A percentile compares a stretch with the other conserved stretches of the same genome.
Conservation (phyloP, 768 basidiomycete species). For the Lentinula aciculospora region DNA sequence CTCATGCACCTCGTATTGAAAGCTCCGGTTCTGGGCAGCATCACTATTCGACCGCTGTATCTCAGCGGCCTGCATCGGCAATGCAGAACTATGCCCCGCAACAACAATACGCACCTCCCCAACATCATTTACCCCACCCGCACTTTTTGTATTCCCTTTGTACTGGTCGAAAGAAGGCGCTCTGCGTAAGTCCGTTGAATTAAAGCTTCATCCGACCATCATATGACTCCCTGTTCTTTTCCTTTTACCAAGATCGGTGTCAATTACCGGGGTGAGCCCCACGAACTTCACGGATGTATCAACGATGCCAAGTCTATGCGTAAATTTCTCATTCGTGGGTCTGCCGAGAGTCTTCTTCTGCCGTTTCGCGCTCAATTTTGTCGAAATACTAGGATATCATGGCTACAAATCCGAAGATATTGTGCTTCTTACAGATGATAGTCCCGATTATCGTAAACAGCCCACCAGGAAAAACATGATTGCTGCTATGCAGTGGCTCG, state of each 20-base stretch:
- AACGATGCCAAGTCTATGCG: conserved; percentile 75
- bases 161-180: conserved; percentile 17
- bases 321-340: conserved; percentile 58
- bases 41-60: neutral
- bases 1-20: neutral
- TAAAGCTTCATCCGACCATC: neutral
- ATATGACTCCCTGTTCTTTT: neutral
- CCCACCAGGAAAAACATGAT: conserved; percentile 45
- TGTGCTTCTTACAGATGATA: conserved; percentile 64
- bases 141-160: conserved; percentile 17
- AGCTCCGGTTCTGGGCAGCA: neutral
- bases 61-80: neutral
- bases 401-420: conserved; percentile 58
- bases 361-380: neutral
- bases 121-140: neutral
- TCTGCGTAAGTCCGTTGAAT: conserved; percentile 8
- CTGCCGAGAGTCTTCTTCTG: neutral
- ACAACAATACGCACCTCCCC: neutral
- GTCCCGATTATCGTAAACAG: conserved; percentile 30
- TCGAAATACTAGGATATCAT: conserved; percentile 30
- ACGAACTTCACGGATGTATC: conserved; percentile 69
- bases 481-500: conserved; percentile 54
- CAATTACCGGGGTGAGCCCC: conserved; percentile 62
- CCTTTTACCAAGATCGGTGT: conserved; percentile 58
- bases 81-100: neutral